Conservation (phyloP, 192 early-diverging fungal genomes). For the Chytriomyces sp. region DNA sequence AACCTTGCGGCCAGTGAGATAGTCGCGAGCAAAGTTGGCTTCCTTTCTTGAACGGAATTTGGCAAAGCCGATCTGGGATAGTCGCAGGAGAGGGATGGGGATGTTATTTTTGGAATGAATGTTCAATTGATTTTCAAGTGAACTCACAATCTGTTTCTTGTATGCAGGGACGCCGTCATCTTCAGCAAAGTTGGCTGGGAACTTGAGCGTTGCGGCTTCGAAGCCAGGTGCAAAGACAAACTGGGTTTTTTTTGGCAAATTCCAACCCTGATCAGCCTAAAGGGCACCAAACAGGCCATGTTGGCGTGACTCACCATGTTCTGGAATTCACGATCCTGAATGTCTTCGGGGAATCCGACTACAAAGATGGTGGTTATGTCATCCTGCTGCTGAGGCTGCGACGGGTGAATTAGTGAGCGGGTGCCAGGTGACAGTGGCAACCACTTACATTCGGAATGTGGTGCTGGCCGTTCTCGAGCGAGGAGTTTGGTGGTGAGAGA, state of each 20-base stretch:
- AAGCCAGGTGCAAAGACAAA: conserved; percentile 97
- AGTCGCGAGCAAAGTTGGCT: conserved; percentile 87
- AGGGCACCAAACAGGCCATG: no score
- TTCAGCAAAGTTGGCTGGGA: conserved; percentile 67
- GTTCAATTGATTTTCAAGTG: conserved; percentile 1
- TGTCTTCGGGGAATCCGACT: conserved; percentile 99
- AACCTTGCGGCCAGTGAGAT: conserved; percentile 87
- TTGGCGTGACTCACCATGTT: conserved; percentile 11
- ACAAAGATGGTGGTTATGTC: conserved; percentile 99
- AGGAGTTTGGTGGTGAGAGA: no score
- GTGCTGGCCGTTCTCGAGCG: no score
- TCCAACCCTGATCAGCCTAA: not conserved
- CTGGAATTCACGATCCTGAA: conserved; percentile 98
- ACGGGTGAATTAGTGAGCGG: not conserved
- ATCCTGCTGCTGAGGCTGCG: conserved; percentile 47
- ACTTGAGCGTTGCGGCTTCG: conserved; percentile 93
- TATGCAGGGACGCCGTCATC: conserved; percentile 32
- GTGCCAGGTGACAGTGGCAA: no score
- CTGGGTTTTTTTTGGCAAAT: not conserved
- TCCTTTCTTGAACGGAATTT: conserved; percentile 91
- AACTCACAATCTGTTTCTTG: conserved; percentile 34
- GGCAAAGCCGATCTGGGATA: conserved; percentile 90
- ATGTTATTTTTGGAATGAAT: not conserved
- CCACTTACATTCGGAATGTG: no score
- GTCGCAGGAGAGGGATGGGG: not conserved